These are phyloP conservation scores for Lactarius deliciosus DNA, from an alignment of 768 basidiomycete genomes.

Conservation along the genomic window DNA sequence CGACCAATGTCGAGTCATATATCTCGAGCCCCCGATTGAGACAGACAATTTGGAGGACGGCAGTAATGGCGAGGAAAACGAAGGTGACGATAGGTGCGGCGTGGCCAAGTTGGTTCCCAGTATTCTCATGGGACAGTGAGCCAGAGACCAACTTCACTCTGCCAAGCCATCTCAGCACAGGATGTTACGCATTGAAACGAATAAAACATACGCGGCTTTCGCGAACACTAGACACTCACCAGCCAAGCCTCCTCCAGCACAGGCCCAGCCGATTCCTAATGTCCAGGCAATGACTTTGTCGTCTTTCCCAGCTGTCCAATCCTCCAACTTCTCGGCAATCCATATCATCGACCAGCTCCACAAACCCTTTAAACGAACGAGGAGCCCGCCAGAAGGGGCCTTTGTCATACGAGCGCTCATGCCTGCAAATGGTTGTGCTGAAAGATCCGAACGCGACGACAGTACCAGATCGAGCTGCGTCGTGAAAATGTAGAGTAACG, in stretches of 20 bases:
- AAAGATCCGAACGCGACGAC: constrained; percentile 65
- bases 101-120: constrained; percentile 86
- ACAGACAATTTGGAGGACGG: constrained; percentile 88
- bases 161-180: constrained; percentile 18
- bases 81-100: constrained; percentile 74
- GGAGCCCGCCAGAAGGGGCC: constrained; percentile 28
- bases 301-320: constrained; percentile 74
- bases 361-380: constrained; percentile 38
- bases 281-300: constrained; percentile 89
- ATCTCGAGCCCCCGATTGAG: constrained; percentile 87
- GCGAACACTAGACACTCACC: constrained; percentile 89
- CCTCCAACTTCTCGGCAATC: constrained; percentile 63
- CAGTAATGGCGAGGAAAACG: constrained; percentile 57
- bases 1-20: constrained; percentile 88
- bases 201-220: constrained; percentile 57
- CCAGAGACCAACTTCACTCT: constrained; percentile 83
- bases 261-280: constrained; percentile 92
- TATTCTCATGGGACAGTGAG: constrained; percentile 73
- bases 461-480: constrained; percentile 74
- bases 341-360: constrained; percentile 52
- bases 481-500: constrained; percentile 64
- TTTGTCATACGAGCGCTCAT: constrained; percentile 37
- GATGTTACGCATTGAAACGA: not conserved
- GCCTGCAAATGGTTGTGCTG: constrained; percentile 52
- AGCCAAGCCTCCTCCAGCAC: constrained; percentile 86